Evolutionary conservation across 768 basidiomycete genomes (phyloP).

Genomic region (Hypholoma fasciculare): DNA sequence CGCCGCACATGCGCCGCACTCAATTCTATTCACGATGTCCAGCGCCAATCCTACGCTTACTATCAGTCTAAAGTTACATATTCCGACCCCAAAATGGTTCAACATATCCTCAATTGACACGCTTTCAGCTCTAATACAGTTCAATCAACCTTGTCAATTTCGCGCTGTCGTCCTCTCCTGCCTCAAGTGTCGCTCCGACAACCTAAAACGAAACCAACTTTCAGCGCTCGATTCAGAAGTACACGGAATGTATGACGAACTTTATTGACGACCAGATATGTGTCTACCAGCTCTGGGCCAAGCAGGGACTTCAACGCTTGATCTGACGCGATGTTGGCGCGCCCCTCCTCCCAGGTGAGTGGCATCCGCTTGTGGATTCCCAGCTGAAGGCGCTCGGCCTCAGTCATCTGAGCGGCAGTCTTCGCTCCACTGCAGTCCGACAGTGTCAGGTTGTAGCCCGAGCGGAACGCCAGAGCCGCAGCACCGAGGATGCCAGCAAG

Average conservation of each 20-base stretch:
- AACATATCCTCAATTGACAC: too few relatives aligned
- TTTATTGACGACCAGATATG: constrained; percentile 49
- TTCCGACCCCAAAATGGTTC: too few relatives aligned
- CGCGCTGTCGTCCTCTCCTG: not conserved
- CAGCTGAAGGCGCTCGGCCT: constrained; percentile 38
- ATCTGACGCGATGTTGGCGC: constrained; percentile 36
- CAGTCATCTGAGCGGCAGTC: constrained; percentile 43
- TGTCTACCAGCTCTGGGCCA: constrained; percentile 44
- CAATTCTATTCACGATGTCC: too few relatives aligned
- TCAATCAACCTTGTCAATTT: constrained; percentile 1
- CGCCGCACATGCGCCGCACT: too few relatives aligned
- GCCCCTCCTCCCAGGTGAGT: constrained; percentile 46
- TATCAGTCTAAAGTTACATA: too few relatives aligned
- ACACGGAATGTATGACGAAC: not conserved
- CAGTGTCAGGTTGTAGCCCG: constrained; percentile 32
- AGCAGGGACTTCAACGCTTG: constrained; percentile 36
- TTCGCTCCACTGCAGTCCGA: constrained; percentile 31
- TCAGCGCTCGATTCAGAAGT: not conserved
- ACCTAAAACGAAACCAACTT: not conserved
- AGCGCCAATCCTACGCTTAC: too few relatives aligned
- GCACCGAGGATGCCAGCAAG: constrained; percentile 57
- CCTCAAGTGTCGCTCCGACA: not conserved
- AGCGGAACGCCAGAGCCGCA: constrained; percentile 53
- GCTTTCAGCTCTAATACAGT: not conserved
- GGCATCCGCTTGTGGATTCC: constrained; percentile 56